A percentile compares a stretch with the other conserved stretches of the same genome.
Conservation (phyloP, 345 rosid species). For the Theobroma cacao region DNA sequence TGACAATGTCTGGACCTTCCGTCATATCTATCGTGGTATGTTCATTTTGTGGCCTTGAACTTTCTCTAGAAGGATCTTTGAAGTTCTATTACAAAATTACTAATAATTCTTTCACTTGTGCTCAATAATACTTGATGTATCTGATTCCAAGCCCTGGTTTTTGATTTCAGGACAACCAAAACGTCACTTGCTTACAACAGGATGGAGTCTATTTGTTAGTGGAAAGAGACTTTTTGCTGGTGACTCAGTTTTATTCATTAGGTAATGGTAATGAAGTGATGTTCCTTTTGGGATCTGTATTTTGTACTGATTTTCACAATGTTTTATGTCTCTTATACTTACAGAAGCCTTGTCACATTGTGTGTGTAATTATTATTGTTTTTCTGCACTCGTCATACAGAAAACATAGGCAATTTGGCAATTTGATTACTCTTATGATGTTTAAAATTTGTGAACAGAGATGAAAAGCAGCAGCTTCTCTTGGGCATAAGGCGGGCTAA, state of each 20-base stretch:
- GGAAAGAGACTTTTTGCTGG: conserved; percentile 92
- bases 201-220: conserved; percentile 95
- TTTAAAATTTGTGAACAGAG: conserved; percentile 43
- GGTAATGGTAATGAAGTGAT: conserved; percentile 38
- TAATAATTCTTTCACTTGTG: background rate
- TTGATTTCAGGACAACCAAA: conserved; percentile 78
- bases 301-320: conserved; percentile 8
- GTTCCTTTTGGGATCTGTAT: background rate
- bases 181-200: conserved; percentile 88
- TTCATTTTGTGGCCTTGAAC: background rate
- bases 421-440: background rate
- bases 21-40: conserved; percentile 94
- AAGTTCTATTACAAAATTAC: background rate
- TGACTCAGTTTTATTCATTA: conserved; percentile 89
- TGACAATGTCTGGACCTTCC: conserved; percentile 76
- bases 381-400: background rate
- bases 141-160: background rate
- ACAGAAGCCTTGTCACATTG: background rate
- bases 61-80: conserved; percentile 5
- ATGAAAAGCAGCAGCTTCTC: conserved; percentile 87
- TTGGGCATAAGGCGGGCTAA: conserved; percentile 91
- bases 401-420: background rate
- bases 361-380: background rate
- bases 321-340: background rate
- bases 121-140: background rate